Percentiles rank a stretch among this genome's conserved stretches.
These are phyloP conservation scores for Urochloa ruziziensis DNA, from an alignment of 176 grass and related monocot genomes.

Conservation along the genomic window DNA sequence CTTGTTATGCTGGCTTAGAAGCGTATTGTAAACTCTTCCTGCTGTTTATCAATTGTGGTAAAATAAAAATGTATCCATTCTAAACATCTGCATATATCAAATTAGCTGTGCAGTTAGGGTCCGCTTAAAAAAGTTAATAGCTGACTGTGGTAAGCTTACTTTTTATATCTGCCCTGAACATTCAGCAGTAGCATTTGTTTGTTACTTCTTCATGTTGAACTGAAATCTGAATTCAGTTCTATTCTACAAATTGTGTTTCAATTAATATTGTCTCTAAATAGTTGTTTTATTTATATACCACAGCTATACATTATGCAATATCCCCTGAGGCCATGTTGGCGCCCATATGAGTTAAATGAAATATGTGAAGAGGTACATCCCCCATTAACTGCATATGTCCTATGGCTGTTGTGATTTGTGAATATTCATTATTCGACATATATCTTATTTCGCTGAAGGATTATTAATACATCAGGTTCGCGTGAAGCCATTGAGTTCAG, in stretches of 20 bases:
- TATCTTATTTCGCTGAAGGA: conserved; percentile 11
- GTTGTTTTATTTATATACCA: conserved; percentile 21
- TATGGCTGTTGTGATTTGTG: neutral
- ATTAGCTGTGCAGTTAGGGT: neutral
- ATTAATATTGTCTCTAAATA: neutral
- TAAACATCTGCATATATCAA: neutral
- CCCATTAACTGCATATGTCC: neutral
- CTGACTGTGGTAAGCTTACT: neutral
- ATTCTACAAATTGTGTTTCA: neutral
- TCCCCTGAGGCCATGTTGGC: conserved; percentile 84
- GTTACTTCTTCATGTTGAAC: neutral
- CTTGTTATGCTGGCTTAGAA: too few relatives aligned
- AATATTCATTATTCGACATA: conserved; percentile 8
- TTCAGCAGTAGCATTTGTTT: neutral
- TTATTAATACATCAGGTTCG: conserved; percentile 54
- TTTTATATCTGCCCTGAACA: neutral
- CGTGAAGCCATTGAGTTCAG: conserved; percentile 61
- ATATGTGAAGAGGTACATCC: conserved; percentile 78
- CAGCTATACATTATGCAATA: conserved; percentile 95
- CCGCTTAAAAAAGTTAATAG: neutral
- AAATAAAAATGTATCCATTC: neutral
- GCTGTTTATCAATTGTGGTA: neutral
- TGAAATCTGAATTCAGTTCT: neutral
- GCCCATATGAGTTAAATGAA: conserved; percentile 69
- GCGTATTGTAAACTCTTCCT: neutral